Base-by-base conservation (phyloP, 257 asterid genomes). In the Scutellaria baicalensis region DNA sequence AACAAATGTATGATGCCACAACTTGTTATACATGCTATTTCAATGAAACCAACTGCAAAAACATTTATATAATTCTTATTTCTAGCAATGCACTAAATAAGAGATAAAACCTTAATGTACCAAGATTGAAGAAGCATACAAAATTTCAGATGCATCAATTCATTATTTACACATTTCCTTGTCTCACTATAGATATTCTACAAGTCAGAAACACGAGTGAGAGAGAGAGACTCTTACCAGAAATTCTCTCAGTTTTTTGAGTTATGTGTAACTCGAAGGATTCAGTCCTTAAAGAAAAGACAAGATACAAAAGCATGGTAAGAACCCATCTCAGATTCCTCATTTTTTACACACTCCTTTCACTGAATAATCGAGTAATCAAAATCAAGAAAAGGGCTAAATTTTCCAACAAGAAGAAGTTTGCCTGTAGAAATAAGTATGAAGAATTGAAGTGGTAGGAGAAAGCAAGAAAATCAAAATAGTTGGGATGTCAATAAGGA, bases 401-500 rank as follows among this genome's bases (percentile, higher is more conserved):
- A 2, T 0, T 27, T 27, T 27, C 33, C 33, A 2, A 27, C 33
- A 27, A 27, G 33, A 23, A 23, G 27, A 23, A n/a, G n/a, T n/a
- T 23, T 23, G 27, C 27, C 27, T 23, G 1, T 23, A 23, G 27
- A 27, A 27, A 27, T 27, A 2, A 2, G 33, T 27, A 27, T 27
- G 5, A 27, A 57, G 38, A 14, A 43, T 13, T 43, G 5, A 27
- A 58, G 64, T 74, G 55, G 80, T 73, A 23, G 72, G 64, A 70
- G 59, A 44, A 63, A 18, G 64, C 64, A 67, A 59, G 77, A 72
- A 39, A 8, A 9, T 31, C 31, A 75, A 73, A 67, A 81, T 63
- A 21, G 91, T 83, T 87, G 82, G 77, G 68, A 78, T 78, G 91
- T 85, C 91, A 77, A 51, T 64, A 69, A 73, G 59, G 65, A 70